Evolutionary conservation across 2,329 filamentous ascomycete species (phyloP).

Genomic region (Fusarium equiseti): DNA sequence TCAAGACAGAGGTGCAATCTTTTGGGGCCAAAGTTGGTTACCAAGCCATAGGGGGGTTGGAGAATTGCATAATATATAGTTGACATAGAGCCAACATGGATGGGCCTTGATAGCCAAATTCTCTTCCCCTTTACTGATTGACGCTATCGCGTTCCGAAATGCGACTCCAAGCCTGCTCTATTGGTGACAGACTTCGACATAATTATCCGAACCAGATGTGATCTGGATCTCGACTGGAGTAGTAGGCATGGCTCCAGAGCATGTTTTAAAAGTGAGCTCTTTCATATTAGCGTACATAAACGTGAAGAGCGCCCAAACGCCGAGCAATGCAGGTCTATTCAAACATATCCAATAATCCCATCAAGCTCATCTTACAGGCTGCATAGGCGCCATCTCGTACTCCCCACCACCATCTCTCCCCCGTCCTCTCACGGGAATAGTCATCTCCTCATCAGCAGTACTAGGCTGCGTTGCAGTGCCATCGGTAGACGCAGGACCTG

Average conservation of each 20-base stretch:
- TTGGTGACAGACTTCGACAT: not conserved
- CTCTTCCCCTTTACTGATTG: not conserved
- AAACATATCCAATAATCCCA: constrained; percentile 29
- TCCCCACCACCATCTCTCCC: constrained; percentile 67
- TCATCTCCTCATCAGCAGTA: constrained; percentile 61
- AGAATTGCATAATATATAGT: not conserved
- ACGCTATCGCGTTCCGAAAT: not conserved
- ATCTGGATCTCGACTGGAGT: not conserved
- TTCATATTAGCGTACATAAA: constrained; percentile 16
- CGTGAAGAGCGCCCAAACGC: constrained; percentile 47
- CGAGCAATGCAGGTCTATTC: constrained; percentile 52
- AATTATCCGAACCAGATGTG: not conserved
- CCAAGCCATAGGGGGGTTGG: constrained; percentile 1
- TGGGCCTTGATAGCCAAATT: constrained; percentile 1
- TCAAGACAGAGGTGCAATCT: constrained; percentile 28
- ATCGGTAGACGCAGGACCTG: constrained; percentile 10
- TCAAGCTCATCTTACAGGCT: constrained; percentile 40
- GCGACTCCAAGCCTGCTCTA: not conserved
- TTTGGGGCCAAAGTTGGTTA: constrained; percentile 20
- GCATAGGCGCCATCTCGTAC: constrained; percentile 72
- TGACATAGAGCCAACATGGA: constrained; percentile 22
- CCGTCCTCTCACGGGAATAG: constrained; percentile 64
- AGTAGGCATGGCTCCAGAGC: not conserved
- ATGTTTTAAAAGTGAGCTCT: constrained; percentile 2
- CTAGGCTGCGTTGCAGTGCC: constrained; percentile 36